Conservation (phyloP, 495 filamentous ascomycete genomes). For the Bombardia bombarda region DNA sequence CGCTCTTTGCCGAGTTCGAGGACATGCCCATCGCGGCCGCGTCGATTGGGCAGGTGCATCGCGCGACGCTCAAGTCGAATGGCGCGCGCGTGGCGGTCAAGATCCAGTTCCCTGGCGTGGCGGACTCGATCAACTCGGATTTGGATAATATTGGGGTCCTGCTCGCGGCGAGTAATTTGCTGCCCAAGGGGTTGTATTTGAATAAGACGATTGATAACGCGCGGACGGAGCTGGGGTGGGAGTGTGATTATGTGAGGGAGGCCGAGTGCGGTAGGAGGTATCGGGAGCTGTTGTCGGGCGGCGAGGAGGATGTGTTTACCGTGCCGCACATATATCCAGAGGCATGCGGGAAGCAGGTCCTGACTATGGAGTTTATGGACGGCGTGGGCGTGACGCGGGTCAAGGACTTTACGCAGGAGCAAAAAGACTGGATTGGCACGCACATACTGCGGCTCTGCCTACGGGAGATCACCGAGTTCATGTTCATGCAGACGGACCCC, state of each 20-base stretch:
- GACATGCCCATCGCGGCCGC: conserved; percentile 91
- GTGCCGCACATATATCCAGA: conserved; percentile 73
- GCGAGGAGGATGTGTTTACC: conserved; percentile 62
- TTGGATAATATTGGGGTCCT: conserved; percentile 86
- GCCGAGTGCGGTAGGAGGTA: conserved; percentile 72
- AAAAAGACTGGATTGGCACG: conserved; percentile 87
- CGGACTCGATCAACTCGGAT: conserved; percentile 90
- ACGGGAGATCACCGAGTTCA: conserved; percentile 86
- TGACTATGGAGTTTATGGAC: conserved; percentile 88
- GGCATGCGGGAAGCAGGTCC: conserved; percentile 75
- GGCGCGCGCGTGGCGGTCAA: conserved; percentile 82
- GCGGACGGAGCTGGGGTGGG: conserved; percentile 87
- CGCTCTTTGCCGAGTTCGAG: conserved; percentile 74
- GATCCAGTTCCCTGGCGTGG: conserved; percentile 96
- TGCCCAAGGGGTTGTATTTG: conserved; percentile 88
- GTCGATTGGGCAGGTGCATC: conserved; percentile 96
- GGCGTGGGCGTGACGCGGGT: conserved; percentile 85
- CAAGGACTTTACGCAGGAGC: conserved; percentile 62
- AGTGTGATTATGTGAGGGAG: conserved; percentile 92
- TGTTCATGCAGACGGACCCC: conserved; percentile 98
- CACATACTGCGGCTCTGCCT: conserved; percentile 90
- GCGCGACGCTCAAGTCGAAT: conserved; percentile 68
- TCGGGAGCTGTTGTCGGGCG: conserved; percentile 52
- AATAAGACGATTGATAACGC: conserved; percentile 98
- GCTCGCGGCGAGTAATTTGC: conserved; percentile 76